These are phyloP conservation scores for Sporothrix variecibatus DNA, from an alignment of 2,329 filamentous ascomycete genomes.

Conservation along the genomic window DNA sequence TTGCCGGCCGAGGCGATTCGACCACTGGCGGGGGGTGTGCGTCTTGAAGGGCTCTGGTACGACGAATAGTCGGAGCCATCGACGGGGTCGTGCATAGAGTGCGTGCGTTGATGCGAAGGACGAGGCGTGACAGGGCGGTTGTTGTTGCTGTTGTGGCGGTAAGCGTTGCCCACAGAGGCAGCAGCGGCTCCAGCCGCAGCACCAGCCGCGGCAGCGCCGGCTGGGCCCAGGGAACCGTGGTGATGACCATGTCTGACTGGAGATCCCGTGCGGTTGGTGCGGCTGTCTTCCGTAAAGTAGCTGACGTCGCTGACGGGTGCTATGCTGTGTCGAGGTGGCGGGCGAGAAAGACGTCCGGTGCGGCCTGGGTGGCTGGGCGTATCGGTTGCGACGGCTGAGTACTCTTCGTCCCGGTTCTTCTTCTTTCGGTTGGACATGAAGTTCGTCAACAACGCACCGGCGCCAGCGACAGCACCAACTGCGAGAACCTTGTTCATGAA, in stretches of 20 bases:
- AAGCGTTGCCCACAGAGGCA: slow-evolving; percentile 42
- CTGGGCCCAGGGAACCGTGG: not conserved
- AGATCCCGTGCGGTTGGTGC: slow-evolving; percentile 42
- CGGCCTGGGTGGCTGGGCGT: slow-evolving; percentile 55
- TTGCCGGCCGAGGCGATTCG: slow-evolving; percentile 50
- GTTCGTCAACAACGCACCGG: slow-evolving; percentile 61
- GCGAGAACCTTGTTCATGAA: slow-evolving; percentile 63
- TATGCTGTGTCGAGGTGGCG: slow-evolving; percentile 30
- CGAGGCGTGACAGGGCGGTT: slow-evolving; percentile 50
- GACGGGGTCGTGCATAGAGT: slow-evolving; percentile 44
- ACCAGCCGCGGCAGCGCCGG: slow-evolving; percentile 9
- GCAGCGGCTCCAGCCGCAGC: slow-evolving; percentile 44
- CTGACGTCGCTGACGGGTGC: slow-evolving; percentile 53
- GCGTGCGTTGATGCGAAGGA: slow-evolving; percentile 48
- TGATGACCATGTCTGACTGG: slow-evolving; percentile 37
- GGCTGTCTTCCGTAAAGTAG: slow-evolving; percentile 38
- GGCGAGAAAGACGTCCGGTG: slow-evolving; percentile 36
- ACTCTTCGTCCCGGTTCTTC: slow-evolving; percentile 54
- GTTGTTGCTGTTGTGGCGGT: slow-evolving; percentile 32
- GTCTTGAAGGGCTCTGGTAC: slow-evolving; percentile 64
- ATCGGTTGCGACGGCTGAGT: slow-evolving; percentile 63
- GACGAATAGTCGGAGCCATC: slow-evolving; percentile 62
- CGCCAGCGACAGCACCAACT: slow-evolving; percentile 63
- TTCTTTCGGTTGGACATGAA: slow-evolving; percentile 56
- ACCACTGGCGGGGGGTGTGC: slow-evolving; percentile 46